These are phyloP conservation scores for Stemphylium lycopersici DNA, from an alignment of 2,329 filamentous ascomycete genomes.

Conservation along the genomic window DNA sequence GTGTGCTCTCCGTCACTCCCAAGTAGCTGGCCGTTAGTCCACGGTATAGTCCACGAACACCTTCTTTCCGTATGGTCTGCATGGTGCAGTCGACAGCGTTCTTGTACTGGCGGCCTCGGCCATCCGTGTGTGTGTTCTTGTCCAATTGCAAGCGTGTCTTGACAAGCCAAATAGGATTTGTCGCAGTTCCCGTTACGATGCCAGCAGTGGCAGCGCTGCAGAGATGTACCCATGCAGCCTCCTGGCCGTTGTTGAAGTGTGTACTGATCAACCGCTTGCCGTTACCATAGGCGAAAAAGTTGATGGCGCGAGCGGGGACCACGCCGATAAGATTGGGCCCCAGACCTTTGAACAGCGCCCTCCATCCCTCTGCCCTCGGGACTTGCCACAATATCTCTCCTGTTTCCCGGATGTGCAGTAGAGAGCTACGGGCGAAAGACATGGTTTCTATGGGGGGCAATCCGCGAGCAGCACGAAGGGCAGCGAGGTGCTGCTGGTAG, in stretches of 20 bases:
- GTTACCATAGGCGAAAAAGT: slow-evolving; percentile 93
- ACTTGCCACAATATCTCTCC: slow-evolving; percentile 84
- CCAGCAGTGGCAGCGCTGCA: slow-evolving; percentile 78
- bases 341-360: slow-evolving; percentile 90
- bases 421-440: slow-evolving; percentile 68
- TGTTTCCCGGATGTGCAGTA: slow-evolving; percentile 82
- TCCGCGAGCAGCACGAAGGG: slow-evolving; percentile 66
- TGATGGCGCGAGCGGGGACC: slow-evolving; percentile 87
- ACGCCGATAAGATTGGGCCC: slow-evolving; percentile 90
- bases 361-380: slow-evolving; percentile 79
- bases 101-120: slow-evolving; percentile 72
- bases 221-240: slow-evolving; percentile 79
- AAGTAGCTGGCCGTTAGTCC: slow-evolving; percentile 91
- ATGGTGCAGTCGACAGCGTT: slow-evolving; percentile 88
- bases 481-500: slow-evolving; percentile 82
- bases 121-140: slow-evolving; percentile 73
- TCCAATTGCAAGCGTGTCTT: slow-evolving; percentile 94
- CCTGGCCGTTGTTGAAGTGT: slow-evolving; percentile 71
- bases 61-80: slow-evolving; percentile 81
- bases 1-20: slow-evolving; percentile 84
- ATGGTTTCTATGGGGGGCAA: slow-evolving; percentile 62
- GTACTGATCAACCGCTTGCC: slow-evolving; percentile 82
- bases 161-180: slow-evolving; percentile 95
- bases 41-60: slow-evolving; percentile 81
- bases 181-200: slow-evolving; percentile 85